Base-by-base conservation (phyloP, 768 basidiomycete genomes). In the Serendipita sp. region DNA sequence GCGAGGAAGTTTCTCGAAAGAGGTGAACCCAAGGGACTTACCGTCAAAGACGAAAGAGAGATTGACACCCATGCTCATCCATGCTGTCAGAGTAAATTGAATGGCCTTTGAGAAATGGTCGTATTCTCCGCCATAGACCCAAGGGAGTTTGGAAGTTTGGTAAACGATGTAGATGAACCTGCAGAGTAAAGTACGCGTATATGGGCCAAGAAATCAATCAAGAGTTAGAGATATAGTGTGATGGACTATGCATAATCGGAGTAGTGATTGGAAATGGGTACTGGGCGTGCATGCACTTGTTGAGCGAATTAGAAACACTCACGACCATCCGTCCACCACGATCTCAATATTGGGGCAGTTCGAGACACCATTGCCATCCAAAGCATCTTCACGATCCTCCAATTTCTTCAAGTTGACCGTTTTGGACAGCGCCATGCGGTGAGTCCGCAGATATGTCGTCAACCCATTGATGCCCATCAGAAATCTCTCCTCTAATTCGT, bases 41-140 rank as follows among this genome's bases (percentile, higher is more conserved):
- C 90, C 90, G 69, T 92, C 90, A 67, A 92, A 91, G 3, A 91
- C 89, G 67, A 92, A 86, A 68, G 81, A 77, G 3, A 88, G 73
- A 60, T 75, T 74, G 42, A 90, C 70, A 22, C 87, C 85, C 9
- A 88, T 74, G 26, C 75, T 72, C 48, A 85, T 76, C 90, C 88
- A 90, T 13, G 84, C 82, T 64, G 77, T 70, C 13, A 86, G 81
- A 16, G 84, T 78, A 51, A 66, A 71, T 45, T 69, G 71, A 2
- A 86, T 75, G 17, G 80, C 71, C n/a, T 70, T 67, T 5, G 72
- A 71, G 65, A 88, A 85, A 61, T 77, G 77, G 1, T 71, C 68
- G 66, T 88, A 88, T 72, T 92, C 88, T 13, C 90, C 90, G 3
- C 90, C 90, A 68, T 88, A 92, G 0, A 88, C 86, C 90, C 89